Percentiles rank a stretch among this genome's conserved stretches.
Evolutionary conservation across 768 basidiomycete species (phyloP).

Genomic region (Suillus weaverae): DNA sequence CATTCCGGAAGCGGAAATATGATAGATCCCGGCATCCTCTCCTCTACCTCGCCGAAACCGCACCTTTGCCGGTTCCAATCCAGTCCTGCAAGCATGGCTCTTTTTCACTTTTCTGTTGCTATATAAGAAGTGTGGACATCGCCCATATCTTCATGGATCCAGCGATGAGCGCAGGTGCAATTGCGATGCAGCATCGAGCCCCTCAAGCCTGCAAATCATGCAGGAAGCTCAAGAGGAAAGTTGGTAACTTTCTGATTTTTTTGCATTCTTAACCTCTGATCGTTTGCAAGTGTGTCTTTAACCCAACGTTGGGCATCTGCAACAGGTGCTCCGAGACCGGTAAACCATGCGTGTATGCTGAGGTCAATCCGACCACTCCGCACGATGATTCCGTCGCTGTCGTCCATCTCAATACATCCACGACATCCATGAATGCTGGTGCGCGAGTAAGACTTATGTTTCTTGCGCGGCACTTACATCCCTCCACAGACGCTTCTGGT

Average conservation of each 20-base stretch:
- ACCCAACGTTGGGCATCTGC: neutral
- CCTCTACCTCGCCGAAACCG: slow-evolving; percentile 1
- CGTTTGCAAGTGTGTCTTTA: neutral
- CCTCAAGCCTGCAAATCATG: neutral
- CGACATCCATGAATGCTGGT: neutral
- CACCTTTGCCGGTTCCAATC: neutral
- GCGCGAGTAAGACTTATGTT: neutral
- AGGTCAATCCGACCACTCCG: neutral
- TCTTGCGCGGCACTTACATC: neutral
- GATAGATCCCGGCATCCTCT: neutral
- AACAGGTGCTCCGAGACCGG: neutral
- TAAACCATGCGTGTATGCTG: slow-evolving; percentile 2
- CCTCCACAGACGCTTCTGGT: neutral
- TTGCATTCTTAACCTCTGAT: neutral
- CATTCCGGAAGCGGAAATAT: slow-evolving; percentile 1
- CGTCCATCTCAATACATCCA: neutral
- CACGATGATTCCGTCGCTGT: neutral
- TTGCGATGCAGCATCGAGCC: slow-evolving; percentile 4
- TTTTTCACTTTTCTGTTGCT: neutral
- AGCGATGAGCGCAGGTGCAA: neutral
- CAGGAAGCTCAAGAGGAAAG: slow-evolving; percentile 6
- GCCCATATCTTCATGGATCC: neutral
- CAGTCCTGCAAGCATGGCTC: neutral
- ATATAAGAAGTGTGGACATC: neutral
- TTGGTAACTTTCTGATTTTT: neutral